phyloP scores from a whole-genome alignment of 768 basidiomycete genomes.

The Boletus pseudopeckii region DNA sequence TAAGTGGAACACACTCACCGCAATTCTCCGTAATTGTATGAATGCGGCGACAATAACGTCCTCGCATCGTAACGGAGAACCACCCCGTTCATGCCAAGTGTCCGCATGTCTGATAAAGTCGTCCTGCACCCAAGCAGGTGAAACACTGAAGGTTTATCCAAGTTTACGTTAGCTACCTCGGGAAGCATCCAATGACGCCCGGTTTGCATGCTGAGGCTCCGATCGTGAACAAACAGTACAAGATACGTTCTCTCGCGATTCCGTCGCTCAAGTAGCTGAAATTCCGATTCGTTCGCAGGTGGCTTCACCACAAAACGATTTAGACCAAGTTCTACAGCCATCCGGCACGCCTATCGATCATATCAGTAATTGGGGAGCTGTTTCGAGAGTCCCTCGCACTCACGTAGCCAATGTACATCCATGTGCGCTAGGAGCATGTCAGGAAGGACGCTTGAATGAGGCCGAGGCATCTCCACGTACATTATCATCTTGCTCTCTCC shows the following conservation, averaged over 20 bases:
- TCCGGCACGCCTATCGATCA: constrained; percentile 65
- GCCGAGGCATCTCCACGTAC: constrained; percentile 37
- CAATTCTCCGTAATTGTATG: constrained; percentile 72
- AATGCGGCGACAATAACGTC: constrained; percentile 80
- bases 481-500: constrained; percentile 85
- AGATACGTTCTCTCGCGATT: constrained; percentile 86
- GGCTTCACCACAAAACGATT: constrained; percentile 64
- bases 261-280: constrained; percentile 69
- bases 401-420: constrained; percentile 86
- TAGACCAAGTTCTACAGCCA: constrained; percentile 81
- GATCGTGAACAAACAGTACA: constrained; percentile 82
- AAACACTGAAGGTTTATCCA: constrained; percentile 6
- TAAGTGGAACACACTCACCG: constrained; percentile 45
- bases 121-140: constrained; percentile 37
- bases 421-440: constrained; percentile 56
- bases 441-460: constrained; percentile 5
- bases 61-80: constrained; percentile 57
- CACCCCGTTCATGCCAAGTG: constrained; percentile 68
- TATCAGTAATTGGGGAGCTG: constrained; percentile 1
- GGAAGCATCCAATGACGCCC: constrained; percentile 87
- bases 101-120: constrained; percentile 67
- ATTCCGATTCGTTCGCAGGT: constrained; percentile 56
- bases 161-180: constrained; percentile 40
- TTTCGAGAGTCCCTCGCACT: constrained; percentile 24
- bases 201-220: constrained; percentile 82